Evolutionary conservation across 129 eudicot genomes (phyloP), one percentile per base, ranked within the genome.

Genomic region (Flaveria sonorensis): DNA sequence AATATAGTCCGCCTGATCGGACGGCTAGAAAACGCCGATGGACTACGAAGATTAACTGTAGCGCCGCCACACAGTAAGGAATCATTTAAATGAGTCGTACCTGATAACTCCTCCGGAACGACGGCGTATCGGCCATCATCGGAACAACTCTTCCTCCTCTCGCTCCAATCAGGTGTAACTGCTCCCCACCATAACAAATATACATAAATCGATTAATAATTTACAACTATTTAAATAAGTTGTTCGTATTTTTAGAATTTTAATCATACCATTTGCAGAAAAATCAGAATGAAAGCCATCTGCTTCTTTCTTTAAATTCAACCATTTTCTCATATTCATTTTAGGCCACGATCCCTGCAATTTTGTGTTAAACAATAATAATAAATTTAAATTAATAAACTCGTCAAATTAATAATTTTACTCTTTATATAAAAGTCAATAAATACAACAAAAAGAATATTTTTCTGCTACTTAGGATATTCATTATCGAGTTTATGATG

Each of bases 101-200:
- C 97, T 79, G 97, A 86, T 16, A 92, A 84, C 71, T 89, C 97
- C 79, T 89, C 96, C 52, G 96, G 97, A 52, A 89, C 93, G 71
- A 92, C 92, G 30, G 76, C 91, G 89, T 83, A 81, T 45, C 80
- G 72, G 24, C 88, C 88, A 45, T 92, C 89, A 40, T 89, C 97
- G 2, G 95, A 83, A 77, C 88, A 89, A 63, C 97, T 87, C 82
- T 83, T 92, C 78, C 92, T 78, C 67, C 95, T 85, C 23, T 88
- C 83, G 57, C 79, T 82, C 84, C 71, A 79, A 11, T 74, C 88
- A 62, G 77, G 23, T 80, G 69, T 73, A 64, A 80, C 68, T 73
- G 79, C 10, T 71, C 59, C 69, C 46, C 67, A 81, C 71, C 55
- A 71, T 85, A 39, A 60, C 43, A 30, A 4, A 30, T 30, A 30